Conservation (phyloP, 192 early-diverging fungal species). For the Rhizophagus sp. region DNA sequence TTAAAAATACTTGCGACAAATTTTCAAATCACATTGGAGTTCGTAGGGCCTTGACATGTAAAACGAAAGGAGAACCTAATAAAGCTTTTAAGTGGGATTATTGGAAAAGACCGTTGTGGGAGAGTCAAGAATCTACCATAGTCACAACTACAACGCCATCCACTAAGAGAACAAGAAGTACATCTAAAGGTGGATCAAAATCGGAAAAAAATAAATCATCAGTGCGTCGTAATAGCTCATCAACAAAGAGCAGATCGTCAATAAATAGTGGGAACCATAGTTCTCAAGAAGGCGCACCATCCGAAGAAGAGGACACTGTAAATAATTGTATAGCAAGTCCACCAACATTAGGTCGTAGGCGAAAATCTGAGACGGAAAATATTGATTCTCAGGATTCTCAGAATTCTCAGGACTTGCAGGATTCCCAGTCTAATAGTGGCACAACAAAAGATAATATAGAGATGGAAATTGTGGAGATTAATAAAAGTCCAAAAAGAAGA, state of each 20-base stretch:
- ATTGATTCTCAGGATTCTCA: neutral
- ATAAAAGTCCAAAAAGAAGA: constrained; percentile 1
- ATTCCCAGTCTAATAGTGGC: neutral
- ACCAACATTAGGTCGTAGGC: neutral
- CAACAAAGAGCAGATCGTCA: neutral
- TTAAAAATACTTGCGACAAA: neutral
- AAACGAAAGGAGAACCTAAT: constrained; percentile 7
- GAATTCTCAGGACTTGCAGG: neutral
- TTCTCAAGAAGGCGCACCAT: neutral
- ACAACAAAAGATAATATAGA: neutral
- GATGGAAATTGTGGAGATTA: neutral
- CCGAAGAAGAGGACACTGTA: neutral
- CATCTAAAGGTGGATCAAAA: neutral
- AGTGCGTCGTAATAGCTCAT: neutral
- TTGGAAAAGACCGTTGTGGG: neutral
- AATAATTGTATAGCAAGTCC: neutral
- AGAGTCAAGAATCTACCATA: neutral
- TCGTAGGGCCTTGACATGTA: neutral
- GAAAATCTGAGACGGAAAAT: neutral
- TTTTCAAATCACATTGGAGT: constrained; percentile 11
- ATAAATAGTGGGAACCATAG: neutral
- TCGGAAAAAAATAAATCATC: neutral
- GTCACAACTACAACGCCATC: neutral
- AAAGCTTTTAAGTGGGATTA: constrained; percentile 19
- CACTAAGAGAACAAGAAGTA: neutral